Evolutionary conservation across 495 filamentous ascomycete species (phyloP).

Genomic region (Bombardia bombarda): DNA sequence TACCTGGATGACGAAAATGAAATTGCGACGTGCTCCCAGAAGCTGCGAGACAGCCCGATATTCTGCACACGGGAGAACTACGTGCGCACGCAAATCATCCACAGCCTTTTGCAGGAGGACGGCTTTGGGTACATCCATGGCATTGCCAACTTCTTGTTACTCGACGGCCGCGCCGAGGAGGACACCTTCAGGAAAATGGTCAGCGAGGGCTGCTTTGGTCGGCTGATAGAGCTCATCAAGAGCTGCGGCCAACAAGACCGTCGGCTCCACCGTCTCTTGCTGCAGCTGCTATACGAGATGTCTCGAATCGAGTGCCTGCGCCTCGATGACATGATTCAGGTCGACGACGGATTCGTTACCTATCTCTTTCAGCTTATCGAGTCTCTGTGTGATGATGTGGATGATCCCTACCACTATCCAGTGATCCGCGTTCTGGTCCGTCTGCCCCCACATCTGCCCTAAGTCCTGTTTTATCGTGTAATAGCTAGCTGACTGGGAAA

Average conservation of each 20-base stretch:
- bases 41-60: conserved; percentile 65
- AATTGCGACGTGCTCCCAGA: conserved; percentile 74
- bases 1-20: conserved; percentile 81
- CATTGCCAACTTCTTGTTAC: conserved; percentile 80
- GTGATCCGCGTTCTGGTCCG: conserved; percentile 85
- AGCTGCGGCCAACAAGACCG: conserved; percentile 52
- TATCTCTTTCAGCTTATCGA: conserved; percentile 88
- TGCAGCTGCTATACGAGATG: conserved; percentile 96
- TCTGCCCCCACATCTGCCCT: conserved; percentile 9
- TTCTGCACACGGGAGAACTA: conserved; percentile 73
- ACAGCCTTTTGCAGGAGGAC: conserved; percentile 87
- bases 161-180: conserved; percentile 77
- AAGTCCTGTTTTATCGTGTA: too few species aligned
- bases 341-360: conserved; percentile 79
- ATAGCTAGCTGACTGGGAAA: neutral
- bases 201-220: conserved; percentile 70
- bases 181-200: conserved; percentile 79
- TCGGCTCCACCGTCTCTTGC: conserved; percentile 67
- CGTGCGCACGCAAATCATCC: conserved; percentile 87
- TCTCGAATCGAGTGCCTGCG: conserved; percentile 80
- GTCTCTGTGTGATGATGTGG: conserved; percentile 75
- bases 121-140: conserved; percentile 68
- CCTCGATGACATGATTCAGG: conserved; percentile 64
- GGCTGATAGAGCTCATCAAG: conserved; percentile 76
- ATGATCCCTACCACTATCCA: conserved; percentile 94